These are phyloP conservation scores for Gnetum montanum DNA, from an alignment of 75 land plant genomes.

Conservation along the genomic window DNA sequence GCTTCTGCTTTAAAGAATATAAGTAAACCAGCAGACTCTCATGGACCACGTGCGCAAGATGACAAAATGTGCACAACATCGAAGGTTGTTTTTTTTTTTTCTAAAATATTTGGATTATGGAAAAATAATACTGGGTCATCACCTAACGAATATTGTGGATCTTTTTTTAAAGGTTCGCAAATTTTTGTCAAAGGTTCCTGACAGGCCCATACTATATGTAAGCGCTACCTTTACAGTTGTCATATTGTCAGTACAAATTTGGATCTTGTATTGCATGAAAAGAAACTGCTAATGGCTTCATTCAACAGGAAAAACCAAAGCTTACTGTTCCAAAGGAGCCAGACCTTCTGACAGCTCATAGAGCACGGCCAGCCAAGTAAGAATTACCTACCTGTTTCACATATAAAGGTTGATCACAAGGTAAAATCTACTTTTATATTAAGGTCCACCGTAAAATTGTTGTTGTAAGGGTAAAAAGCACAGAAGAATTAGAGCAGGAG, in stretches of 20 bases:
- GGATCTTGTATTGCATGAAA: slow-evolving; percentile 5
- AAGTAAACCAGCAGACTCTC: too few relatives aligned
- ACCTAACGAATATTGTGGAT: not conserved
- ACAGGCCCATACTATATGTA: too few relatives aligned
- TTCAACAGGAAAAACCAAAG: slow-evolving; percentile 14
- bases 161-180: not conserved
- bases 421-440: not conserved
- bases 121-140: too few relatives aligned
- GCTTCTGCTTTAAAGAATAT: not conserved
- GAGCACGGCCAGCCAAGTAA: slow-evolving; percentile 60
- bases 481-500: slow-evolving; percentile 23
- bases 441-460: too few relatives aligned
- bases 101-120: too few relatives aligned
- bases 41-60: too few relatives aligned
- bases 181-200: not conserved
- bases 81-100: too few relatives aligned
- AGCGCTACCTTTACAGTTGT: too few relatives aligned
- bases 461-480: slow-evolving; percentile 36
- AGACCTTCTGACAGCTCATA: slow-evolving; percentile 52
- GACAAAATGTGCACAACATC: too few relatives aligned
- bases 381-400: not conserved
- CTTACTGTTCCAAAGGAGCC: slow-evolving; percentile 87
- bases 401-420: not conserved
- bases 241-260: not conserved
- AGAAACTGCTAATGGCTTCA: slow-evolving; percentile 1